Percentiles rank a stretch among this genome's conserved stretches.
phyloP scores from a whole-genome alignment of 139 green algal species.

The Chlamydomonas sp. region DNA sequence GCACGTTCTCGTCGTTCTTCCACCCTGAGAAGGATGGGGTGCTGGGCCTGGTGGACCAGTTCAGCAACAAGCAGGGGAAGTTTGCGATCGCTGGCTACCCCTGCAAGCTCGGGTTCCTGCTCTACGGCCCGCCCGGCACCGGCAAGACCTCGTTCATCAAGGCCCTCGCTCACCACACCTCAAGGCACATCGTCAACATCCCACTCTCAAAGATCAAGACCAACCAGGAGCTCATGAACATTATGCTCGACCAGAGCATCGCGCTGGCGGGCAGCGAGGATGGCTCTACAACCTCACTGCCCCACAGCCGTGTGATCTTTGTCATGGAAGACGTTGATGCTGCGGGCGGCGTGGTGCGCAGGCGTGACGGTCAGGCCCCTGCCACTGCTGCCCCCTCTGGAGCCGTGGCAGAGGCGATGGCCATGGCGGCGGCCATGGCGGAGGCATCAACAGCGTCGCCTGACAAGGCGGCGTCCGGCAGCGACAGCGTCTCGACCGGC shows the following conservation, averaged over 20 bases:
- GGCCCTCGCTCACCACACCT: constrained; percentile 45
- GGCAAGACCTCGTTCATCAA: constrained; percentile 45
- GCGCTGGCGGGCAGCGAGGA: not conserved
- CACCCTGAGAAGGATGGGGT: constrained; percentile 35
- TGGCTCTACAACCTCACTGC: not conserved
- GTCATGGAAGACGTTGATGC: constrained; percentile 51
- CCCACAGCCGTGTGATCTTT: constrained; percentile 41
- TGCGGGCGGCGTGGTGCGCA: constrained; percentile 12
- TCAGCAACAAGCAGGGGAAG: constrained; percentile 31
- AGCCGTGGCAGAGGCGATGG: not conserved
- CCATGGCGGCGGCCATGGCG: not conserved
- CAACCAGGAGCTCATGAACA: constrained; percentile 46
- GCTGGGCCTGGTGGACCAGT: constrained; percentile 22
- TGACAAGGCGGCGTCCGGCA: not conserved
- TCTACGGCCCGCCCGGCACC: constrained; percentile 38
- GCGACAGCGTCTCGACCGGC: not conserved
- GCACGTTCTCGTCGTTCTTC: constrained; percentile 39
- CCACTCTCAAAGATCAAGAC: constrained; percentile 42
- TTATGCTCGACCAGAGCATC: constrained; percentile 35
- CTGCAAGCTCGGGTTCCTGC: constrained; percentile 36
- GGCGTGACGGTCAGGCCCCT: not conserved
- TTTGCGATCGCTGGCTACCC: constrained; percentile 40
- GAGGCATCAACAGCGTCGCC: not conserved
- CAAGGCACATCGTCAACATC: constrained; percentile 42
- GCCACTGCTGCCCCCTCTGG: not conserved